Evolutionary conservation across 495 filamentous ascomycete genomes (phyloP).

Genomic region (Neurospora sp.): DNA sequence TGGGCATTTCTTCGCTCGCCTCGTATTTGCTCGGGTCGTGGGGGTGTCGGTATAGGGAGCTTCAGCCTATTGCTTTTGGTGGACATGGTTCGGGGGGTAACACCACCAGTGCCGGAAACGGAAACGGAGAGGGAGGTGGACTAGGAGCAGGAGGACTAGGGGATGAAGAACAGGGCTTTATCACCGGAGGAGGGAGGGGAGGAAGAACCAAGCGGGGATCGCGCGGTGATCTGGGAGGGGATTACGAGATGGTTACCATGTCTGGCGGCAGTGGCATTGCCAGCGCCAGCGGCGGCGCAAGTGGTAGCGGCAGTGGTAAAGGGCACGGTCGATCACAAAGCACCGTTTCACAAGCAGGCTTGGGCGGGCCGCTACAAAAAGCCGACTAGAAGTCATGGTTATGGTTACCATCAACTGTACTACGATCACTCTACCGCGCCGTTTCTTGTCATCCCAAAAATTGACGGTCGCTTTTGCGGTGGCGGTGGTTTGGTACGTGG

Average conservation of each 20-base stretch:
- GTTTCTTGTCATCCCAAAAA: not conserved
- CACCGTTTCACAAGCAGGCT: not conserved
- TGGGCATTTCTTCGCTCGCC: conserved; percentile 54
- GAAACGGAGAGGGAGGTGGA: not conserved
- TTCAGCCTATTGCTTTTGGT: conserved; percentile 83
- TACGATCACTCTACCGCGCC: not conserved
- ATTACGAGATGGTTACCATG: not conserved
- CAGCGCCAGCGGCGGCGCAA: not conserved
- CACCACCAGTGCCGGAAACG: not conserved
- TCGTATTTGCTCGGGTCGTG: conserved; percentile 75
- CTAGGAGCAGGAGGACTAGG: too few species aligned
- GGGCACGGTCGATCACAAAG: not conserved
- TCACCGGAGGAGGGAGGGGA: not conserved
- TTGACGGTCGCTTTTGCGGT: not conserved
- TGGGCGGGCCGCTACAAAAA: not conserved
- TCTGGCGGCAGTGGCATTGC: not conserved
- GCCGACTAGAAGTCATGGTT: not conserved
- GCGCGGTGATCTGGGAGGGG: not conserved
- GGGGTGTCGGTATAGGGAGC: conserved; percentile 81
- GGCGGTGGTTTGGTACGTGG: not conserved
- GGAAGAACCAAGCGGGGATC: not conserved
- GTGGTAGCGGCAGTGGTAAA: not conserved
- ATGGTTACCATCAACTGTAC: not conserved
- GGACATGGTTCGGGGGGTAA: conserved; percentile 29
- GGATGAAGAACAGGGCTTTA: not conserved